Evolutionary conservation across 345 rosid genomes (phyloP).

Genomic region (Moringa oleifera): DNA sequence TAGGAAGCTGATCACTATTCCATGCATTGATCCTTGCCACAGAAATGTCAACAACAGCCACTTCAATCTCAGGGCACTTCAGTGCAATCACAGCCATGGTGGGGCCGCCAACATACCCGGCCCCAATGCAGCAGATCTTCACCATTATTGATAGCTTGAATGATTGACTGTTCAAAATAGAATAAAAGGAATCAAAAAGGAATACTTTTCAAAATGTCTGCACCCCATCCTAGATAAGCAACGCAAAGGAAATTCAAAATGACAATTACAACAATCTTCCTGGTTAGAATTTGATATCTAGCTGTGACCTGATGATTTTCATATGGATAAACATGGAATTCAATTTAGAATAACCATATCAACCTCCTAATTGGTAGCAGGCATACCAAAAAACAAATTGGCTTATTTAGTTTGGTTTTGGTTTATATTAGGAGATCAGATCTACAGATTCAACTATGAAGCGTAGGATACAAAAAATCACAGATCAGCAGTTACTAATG

Average conservation of each 20-base stretch:
- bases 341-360: too few species aligned
- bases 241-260: too few species aligned
- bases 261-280: too few species aligned
- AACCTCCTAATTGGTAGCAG: too few species aligned
- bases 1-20: constrained; percentile 64
- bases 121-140: constrained; percentile 77
- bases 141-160: constrained; percentile 38
- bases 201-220: background rate
- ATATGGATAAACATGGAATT: too few species aligned
- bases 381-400: background rate
- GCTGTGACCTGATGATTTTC: too few species aligned
- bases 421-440: background rate
- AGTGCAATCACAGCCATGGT: constrained; percentile 76
- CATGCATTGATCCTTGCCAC: constrained; percentile 53
- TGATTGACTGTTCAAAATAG: background rate
- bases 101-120: constrained; percentile 75
- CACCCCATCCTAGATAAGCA: too few species aligned
- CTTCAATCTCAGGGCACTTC: constrained; percentile 55
- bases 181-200: background rate
- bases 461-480: background rate
- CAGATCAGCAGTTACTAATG: background rate
- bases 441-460: background rate
- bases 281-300: too few species aligned
- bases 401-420: too few species aligned
- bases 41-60: constrained; percentile 62